Conservation (phyloP, 108 stramenopile genomes). For the Cylindrotheca closterium region DNA sequence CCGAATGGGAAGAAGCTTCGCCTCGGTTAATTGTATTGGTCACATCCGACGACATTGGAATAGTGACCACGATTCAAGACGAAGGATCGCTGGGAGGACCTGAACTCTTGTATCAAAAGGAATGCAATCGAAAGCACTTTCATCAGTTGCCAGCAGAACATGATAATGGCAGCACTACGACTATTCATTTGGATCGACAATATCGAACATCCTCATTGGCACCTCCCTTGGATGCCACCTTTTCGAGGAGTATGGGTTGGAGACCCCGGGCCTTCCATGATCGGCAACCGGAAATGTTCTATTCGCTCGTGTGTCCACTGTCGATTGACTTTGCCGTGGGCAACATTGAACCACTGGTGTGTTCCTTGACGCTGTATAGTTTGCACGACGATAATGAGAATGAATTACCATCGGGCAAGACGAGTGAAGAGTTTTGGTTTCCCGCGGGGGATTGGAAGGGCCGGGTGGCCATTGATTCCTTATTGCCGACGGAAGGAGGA, state of each 20-base stretch:
- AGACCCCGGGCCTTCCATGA: constrained; percentile 76
- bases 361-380: constrained; percentile 67
- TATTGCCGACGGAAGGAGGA: neutral
- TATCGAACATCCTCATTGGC: constrained; percentile 52
- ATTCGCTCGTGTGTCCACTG: constrained; percentile 57
- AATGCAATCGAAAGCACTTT: constrained; percentile 46
- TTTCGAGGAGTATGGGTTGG: constrained; percentile 60
- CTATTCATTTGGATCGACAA: neutral
- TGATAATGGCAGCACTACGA: constrained; percentile 10
- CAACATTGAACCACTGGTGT: constrained; percentile 67
- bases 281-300: constrained; percentile 60
- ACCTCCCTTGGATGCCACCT: constrained; percentile 75
- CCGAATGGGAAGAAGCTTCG: constrained; percentile 83
- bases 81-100: constrained; percentile 46
- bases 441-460: constrained; percentile 77
- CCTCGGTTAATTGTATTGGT: constrained; percentile 70
- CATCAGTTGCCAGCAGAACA: neutral
- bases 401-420: constrained; percentile 45
- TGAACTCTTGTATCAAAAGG: constrained; percentile 54
- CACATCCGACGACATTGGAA: constrained; percentile 47
- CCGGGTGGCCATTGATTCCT: constrained; percentile 34
- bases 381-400: constrained; percentile 14
- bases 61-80: constrained; percentile 19
- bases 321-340: constrained; percentile 47
- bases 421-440: constrained; percentile 84